Evolutionary conservation across 148 eudicot genomes (phyloP).

Genomic region (Camellia japonica): DNA sequence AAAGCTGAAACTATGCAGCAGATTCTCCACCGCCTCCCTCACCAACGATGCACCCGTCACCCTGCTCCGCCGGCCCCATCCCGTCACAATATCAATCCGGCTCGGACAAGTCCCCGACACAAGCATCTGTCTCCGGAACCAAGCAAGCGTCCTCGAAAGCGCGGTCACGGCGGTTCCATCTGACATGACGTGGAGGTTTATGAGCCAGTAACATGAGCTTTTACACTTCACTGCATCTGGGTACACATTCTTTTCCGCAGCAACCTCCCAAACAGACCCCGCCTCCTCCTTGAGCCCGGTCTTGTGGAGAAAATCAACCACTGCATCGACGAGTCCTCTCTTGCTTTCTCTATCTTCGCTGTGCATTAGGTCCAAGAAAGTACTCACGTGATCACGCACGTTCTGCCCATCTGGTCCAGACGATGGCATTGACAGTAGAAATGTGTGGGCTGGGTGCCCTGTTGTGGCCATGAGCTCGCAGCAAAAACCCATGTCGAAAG

Average conservation of each 20-base stretch:
- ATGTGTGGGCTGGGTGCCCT: conserved; percentile 85
- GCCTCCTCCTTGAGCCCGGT: conserved; percentile 96
- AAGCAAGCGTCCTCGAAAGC: conserved; percentile 86
- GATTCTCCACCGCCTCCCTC: conserved; percentile 82
- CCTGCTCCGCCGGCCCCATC: conserved; percentile 95
- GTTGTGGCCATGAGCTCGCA: conserved; percentile 85
- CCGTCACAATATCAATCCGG: conserved; percentile 91
- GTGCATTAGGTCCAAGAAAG: conserved; percentile 80
- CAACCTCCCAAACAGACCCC: conserved; percentile 97
- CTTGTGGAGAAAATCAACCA: conserved; percentile 87
- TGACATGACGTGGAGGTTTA: conserved; percentile 97
- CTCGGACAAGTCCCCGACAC: conserved; percentile 54
- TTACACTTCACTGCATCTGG: conserved; percentile 79
- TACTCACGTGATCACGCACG: conserved; percentile 70
- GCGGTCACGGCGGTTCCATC: conserved; percentile 98
- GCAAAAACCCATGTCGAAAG: conserved; percentile 75
- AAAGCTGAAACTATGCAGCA: conserved; percentile 65
- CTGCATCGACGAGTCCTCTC: conserved; percentile 86
- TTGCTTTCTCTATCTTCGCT: conserved; percentile 98
- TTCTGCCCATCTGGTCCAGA: conserved; percentile 90
- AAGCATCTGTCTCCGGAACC: conserved; percentile 68
- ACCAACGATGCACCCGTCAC: conserved; percentile 88
- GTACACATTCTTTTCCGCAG: conserved; percentile 84
- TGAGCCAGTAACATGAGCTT: conserved; percentile 84
- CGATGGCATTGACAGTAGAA: conserved; percentile 73